phyloP scores from a whole-genome alignment of 345 rosid species.

The Chamaenerion angustifolium region DNA sequence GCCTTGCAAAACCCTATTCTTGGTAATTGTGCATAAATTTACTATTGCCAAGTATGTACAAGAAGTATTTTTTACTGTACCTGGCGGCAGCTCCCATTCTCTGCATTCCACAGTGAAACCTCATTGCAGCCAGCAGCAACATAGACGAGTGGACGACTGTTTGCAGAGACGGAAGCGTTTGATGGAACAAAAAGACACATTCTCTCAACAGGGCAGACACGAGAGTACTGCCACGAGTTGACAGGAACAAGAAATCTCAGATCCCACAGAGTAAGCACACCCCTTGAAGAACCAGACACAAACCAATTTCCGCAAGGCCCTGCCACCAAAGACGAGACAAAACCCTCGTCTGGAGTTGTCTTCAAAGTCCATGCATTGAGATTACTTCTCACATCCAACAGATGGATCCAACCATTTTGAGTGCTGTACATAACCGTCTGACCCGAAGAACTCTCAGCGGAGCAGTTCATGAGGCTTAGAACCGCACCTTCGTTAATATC shows the following conservation, averaged over 20 bases:
- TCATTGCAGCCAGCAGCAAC: slow-evolving; percentile 93
- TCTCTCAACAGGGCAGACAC: slow-evolving; percentile 74
- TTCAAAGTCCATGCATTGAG: slow-evolving; percentile 72
- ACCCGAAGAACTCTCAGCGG: slow-evolving; percentile 35
- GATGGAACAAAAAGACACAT: slow-evolving; percentile 81
- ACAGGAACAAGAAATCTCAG: slow-evolving; percentile 87
- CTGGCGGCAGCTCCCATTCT: slow-evolving; percentile 85
- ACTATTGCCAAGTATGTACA: not conserved
- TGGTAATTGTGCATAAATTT: no score
- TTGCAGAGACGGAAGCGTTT: slow-evolving; percentile 33
- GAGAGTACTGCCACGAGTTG: slow-evolving; percentile 80
- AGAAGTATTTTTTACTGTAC: slow-evolving; percentile 26
- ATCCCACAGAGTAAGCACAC: slow-evolving; percentile 97
- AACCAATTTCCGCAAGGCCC: slow-evolving; percentile 95
- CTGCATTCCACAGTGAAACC: slow-evolving; percentile 96
- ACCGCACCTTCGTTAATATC: slow-evolving; percentile 92
- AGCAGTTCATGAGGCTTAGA: slow-evolving; percentile 61
- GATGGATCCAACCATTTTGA: slow-evolving; percentile 80
- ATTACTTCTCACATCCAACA: slow-evolving; percentile 73
- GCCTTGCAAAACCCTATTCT: no score
- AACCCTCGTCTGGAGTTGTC: slow-evolving; percentile 80
- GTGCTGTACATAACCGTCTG: slow-evolving; percentile 80
- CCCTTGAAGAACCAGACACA: slow-evolving; percentile 94
- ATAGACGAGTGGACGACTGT: slow-evolving; percentile 58
- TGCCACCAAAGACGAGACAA: slow-evolving; percentile 58